These are phyloP conservation scores for Alternaria gansuensis DNA, from an alignment of 2,329 filamentous ascomycete species.

Conservation along the genomic window DNA sequence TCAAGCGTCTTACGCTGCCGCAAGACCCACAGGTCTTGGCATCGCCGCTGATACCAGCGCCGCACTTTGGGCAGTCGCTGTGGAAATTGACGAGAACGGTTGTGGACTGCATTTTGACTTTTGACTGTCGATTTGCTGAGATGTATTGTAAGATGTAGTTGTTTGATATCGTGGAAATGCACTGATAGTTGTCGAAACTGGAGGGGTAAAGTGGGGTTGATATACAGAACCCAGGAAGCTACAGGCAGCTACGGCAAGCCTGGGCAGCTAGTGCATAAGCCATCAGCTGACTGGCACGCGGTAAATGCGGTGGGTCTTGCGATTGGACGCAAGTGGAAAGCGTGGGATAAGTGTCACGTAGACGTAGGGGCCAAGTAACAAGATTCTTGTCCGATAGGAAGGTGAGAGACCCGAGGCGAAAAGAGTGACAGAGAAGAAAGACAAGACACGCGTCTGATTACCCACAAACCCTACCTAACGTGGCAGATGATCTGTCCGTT, in stretches of 20 bases:
- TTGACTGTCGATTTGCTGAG: not conserved
- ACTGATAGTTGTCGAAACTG: slow-evolving; percentile 26
- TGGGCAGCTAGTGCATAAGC: slow-evolving; percentile 37
- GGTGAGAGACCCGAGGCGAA: not conserved
- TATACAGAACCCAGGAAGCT: slow-evolving; percentile 36
- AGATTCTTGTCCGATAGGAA: slow-evolving; percentile 7
- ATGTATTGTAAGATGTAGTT: not conserved
- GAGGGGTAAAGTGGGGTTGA: slow-evolving; percentile 51
- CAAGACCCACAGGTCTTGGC: slow-evolving; percentile 52
- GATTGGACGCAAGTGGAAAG: slow-evolving; percentile 34
- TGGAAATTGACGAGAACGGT: slow-evolving; percentile 44
- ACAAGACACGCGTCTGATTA: slow-evolving; percentile 1
- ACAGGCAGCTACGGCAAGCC: slow-evolving; percentile 28
- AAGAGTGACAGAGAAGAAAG: slow-evolving; percentile 8
- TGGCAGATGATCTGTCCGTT: slow-evolving; percentile 55
- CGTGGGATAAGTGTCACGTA: slow-evolving; percentile 20
- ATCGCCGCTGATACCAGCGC: slow-evolving; percentile 42
- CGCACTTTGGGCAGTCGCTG: slow-evolving; percentile 54
- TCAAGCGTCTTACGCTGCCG: slow-evolving; percentile 40
- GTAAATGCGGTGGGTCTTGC: slow-evolving; percentile 28
- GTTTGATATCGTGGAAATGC: slow-evolving; percentile 13
- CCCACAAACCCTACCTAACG: slow-evolving; percentile 26
- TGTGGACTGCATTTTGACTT: slow-evolving; percentile 40
- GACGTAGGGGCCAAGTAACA: slow-evolving; percentile 5
- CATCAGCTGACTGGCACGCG: slow-evolving; percentile 45